Evolutionary conservation across 345 rosid species (phyloP).

Genomic region (Arabidopsis thaliana): DNA sequence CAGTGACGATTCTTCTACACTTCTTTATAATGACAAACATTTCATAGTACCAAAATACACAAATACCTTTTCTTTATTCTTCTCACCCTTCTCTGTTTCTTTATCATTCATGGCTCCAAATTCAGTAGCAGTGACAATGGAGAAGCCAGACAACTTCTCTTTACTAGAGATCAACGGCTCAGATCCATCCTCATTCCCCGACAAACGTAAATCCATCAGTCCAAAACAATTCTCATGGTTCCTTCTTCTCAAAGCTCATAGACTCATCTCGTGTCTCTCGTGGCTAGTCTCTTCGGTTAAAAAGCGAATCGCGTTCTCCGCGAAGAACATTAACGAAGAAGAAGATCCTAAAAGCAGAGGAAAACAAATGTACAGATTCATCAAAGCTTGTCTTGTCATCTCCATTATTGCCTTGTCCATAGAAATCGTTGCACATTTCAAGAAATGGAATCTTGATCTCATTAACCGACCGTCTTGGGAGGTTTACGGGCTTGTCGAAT

Average conservation of each 20-base stretch:
- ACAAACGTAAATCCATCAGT: slow-evolving; percentile 71
- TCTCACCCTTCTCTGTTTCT: slow-evolving; percentile 2
- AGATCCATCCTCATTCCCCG: slow-evolving; percentile 62
- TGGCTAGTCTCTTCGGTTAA: slow-evolving; percentile 62
- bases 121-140: slow-evolving; percentile 79
- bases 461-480: slow-evolving; percentile 65
- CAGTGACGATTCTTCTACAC: slow-evolving; percentile 21
- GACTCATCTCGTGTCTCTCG: slow-evolving; percentile 61
- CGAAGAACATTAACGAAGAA: slow-evolving; percentile 46
- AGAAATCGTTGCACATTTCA: slow-evolving; percentile 72
- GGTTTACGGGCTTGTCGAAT: slow-evolving; percentile 69
- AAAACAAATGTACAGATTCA: slow-evolving; percentile 65
- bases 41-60: slow-evolving; percentile 24
- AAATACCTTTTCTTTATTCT: not conserved
- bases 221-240: slow-evolving; percentile 84
- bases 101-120: slow-evolving; percentile 68
- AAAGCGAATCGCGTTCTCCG: slow-evolving; percentile 61
- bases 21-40: slow-evolving; percentile 38
- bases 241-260: slow-evolving; percentile 71
- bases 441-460: slow-evolving; percentile 73
- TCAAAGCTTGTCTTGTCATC: slow-evolving; percentile 67
- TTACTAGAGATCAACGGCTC: slow-evolving; percentile 63
- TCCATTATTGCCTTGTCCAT: slow-evolving; percentile 64
- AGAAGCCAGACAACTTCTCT: slow-evolving; percentile 73
- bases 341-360: slow-evolving; percentile 74